A percentile compares a stretch with the other conserved stretches of the same genome.
Conservation (phyloP, 495 filamentous ascomycete species). For the Hypoxylon fragiforme region DNA sequence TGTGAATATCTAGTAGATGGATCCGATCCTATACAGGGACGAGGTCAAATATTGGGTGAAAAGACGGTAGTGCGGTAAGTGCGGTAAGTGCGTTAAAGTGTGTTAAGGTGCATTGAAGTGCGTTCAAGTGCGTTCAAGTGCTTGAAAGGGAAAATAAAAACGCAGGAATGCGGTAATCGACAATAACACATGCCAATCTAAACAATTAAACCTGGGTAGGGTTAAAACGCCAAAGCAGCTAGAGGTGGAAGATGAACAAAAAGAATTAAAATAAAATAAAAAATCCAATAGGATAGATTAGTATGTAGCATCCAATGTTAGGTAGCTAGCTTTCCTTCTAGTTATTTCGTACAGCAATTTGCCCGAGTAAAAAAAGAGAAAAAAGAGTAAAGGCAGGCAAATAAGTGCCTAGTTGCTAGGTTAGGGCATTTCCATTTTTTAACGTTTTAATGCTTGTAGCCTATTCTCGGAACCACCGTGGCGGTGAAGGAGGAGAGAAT, state of each 20-base stretch:
- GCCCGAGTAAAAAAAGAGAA: no score
- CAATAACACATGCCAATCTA: slow-evolving; percentile 2
- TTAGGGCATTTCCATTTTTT: neutral
- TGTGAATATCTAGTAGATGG: neutral
- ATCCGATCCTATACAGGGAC: no score
- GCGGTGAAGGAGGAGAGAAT: no score
- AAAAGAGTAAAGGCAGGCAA: slow-evolving; percentile 3
- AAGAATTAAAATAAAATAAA: neutral
- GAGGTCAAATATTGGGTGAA: no score
- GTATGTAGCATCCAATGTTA: no score
- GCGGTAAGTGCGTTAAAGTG: no score
- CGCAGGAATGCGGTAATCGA: slow-evolving; percentile 20
- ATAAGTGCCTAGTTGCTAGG: no score
- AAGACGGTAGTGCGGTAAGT: no score
- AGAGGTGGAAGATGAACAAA: neutral
- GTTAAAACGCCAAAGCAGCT: neutral
- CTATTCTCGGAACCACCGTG: slow-evolving; percentile 15
- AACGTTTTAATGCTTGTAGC: slow-evolving; percentile 9
- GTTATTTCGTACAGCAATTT: no score
- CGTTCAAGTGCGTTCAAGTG: no score
- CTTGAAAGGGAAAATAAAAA: slow-evolving; percentile 7
- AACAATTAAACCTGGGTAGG: slow-evolving; percentile 8
- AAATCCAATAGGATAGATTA: neutral
- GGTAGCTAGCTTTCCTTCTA: no score
- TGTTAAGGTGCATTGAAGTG: no score